A percentile compares a stretch with the other conserved stretches of the same genome.
Evolutionary conservation across 139 green algal species (phyloP).

Genomic region (Tetradesmus obliquus): DNA sequence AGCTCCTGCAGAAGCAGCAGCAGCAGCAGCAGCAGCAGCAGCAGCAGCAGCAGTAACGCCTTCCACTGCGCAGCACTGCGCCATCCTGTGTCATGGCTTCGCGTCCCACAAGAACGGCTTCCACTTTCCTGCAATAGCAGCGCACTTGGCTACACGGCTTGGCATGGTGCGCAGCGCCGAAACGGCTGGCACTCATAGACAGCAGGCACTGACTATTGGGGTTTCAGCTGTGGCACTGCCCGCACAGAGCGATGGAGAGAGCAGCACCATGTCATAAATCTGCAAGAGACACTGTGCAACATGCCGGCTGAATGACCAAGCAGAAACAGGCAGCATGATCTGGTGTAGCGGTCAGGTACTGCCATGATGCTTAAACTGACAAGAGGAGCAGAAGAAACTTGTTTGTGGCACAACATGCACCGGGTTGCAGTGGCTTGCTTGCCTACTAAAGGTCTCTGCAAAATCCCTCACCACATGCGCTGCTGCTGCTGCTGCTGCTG

Average conservation of each 20-base stretch:
- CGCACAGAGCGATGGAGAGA: too few relatives aligned
- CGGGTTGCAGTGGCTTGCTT: too few relatives aligned
- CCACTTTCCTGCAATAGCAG: conserved; percentile 28
- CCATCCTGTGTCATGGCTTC: conserved; percentile 35
- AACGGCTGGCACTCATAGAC: too few relatives aligned
- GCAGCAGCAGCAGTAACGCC: not conserved
- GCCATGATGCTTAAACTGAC: too few relatives aligned
- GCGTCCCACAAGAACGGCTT: conserved; percentile 37
- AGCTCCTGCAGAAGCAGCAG: not conserved
- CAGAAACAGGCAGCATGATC: not conserved
- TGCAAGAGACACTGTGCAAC: not conserved
- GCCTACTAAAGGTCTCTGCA: too few relatives aligned
- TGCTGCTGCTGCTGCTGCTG: not conserved
- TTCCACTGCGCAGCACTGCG: conserved; percentile 1
- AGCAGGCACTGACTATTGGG: too few relatives aligned
- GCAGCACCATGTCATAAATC: too few relatives aligned
- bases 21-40: not conserved
- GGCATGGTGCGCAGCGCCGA: not conserved
- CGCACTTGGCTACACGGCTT: not conserved
- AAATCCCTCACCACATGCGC: too few relatives aligned
- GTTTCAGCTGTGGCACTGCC: too few relatives aligned
- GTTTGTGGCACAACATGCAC: too few relatives aligned
- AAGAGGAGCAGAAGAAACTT: too few relatives aligned
- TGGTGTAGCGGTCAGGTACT: too few relatives aligned
- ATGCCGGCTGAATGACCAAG: not conserved